Evolutionary conservation across 2,329 filamentous ascomycete genomes (phyloP).

Genomic region (Fusarium cicatricum): DNA sequence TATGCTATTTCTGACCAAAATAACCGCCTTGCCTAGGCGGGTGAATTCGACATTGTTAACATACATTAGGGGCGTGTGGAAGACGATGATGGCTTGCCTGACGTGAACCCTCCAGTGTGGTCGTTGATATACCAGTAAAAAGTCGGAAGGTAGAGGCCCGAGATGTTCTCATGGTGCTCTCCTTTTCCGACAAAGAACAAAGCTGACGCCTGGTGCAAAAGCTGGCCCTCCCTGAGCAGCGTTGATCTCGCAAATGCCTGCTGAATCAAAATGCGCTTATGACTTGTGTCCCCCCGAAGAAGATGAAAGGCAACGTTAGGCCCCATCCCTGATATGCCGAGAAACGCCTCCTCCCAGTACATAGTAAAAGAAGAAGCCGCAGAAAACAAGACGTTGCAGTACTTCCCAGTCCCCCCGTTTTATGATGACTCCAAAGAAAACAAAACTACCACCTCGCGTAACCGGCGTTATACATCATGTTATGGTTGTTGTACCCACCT

Average conservation of each 20-base stretch:
- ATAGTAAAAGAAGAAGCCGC: slow-evolving; percentile 30
- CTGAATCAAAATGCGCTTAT: slow-evolving; percentile 45
- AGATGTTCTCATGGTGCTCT: slow-evolving; percentile 32
- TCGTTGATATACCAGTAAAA: slow-evolving; percentile 33
- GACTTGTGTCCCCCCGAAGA: slow-evolving; percentile 42
- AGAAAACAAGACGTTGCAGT: slow-evolving; percentile 35
- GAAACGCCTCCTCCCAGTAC: slow-evolving; percentile 42
- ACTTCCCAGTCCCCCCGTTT: slow-evolving; percentile 32
- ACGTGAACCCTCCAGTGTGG: slow-evolving; percentile 45
- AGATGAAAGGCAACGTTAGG: slow-evolving; percentile 35
- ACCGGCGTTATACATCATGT: slow-evolving; percentile 82
- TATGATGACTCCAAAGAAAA: slow-evolving; percentile 28
- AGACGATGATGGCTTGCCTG: slow-evolving; percentile 77
- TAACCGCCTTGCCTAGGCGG: slow-evolving; percentile 45
- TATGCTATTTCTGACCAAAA: slow-evolving; percentile 54
- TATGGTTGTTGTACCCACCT: slow-evolving; percentile 89
- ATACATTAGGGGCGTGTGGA: slow-evolving; percentile 70
- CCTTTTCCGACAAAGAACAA: slow-evolving; percentile 40
- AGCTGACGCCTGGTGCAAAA: slow-evolving; percentile 45
- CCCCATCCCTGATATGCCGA: slow-evolving; percentile 39
- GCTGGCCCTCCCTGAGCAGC: slow-evolving; percentile 40
- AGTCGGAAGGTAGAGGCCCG: slow-evolving; percentile 30
- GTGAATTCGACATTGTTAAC: slow-evolving; percentile 61
- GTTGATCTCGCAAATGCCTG: slow-evolving; percentile 44
- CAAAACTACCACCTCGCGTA: slow-evolving; percentile 71